phyloP scores from a whole-genome alignment of 257 asterid genomes.

The Solanum lycopersicoides region DNA sequence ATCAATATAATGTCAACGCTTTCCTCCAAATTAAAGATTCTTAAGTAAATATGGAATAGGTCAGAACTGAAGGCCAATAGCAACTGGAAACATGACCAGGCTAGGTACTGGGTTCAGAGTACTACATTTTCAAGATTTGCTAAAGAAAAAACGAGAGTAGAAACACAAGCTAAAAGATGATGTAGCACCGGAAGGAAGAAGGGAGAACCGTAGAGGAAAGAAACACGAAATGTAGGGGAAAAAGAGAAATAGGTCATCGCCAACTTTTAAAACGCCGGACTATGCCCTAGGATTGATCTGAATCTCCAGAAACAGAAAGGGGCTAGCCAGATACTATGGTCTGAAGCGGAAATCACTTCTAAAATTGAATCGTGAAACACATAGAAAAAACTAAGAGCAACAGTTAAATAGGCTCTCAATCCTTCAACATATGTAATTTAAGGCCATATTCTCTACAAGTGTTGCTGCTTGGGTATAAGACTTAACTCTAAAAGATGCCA shows the following conservation, averaged over 20 bases:
- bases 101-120: neutral
- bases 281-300: neutral
- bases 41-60: neutral
- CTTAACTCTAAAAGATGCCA: neutral
- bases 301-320: neutral
- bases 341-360: neutral
- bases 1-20: neutral
- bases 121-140: neutral
- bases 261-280: neutral
- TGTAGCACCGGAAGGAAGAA: neutral
- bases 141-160: neutral
- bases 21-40: neutral
- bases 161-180: neutral
- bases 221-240: neutral
- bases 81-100: neutral
- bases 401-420: neutral
- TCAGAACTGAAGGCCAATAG: neutral
- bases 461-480: neutral
- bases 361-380: neutral
- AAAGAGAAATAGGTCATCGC: neutral
- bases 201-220: neutral
- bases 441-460: neutral
- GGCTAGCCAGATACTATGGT: neutral
- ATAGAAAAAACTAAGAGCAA: neutral
- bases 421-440: neutral